phyloP scores from a whole-genome alignment of 805 yeast species.

The Zygosaccharomyces lentus region DNA sequence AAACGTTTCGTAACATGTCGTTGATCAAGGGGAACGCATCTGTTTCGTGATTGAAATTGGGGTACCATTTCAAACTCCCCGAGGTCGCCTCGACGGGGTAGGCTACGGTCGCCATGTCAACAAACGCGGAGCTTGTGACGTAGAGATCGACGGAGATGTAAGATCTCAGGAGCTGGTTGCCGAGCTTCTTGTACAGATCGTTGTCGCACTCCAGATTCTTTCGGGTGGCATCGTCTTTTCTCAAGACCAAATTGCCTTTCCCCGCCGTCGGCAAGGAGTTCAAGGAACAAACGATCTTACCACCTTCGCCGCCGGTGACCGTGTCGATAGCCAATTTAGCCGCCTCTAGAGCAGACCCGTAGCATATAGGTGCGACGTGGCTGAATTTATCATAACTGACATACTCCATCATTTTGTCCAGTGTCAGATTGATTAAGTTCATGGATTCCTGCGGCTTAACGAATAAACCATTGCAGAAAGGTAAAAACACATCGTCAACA shows the following conservation, averaged over 20 bases:
- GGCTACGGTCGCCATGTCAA: conserved; percentile 74
- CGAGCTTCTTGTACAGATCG: conserved; percentile 57
- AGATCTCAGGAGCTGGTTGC: conserved; percentile 48
- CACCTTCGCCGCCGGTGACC: conserved; percentile 60
- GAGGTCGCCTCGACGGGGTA: conserved; percentile 62
- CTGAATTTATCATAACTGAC: conserved; percentile 31
- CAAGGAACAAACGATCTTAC: conserved; percentile 69
- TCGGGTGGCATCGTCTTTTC: conserved; percentile 42
- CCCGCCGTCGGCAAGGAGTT: conserved; percentile 76
- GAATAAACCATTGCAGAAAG: conserved; percentile 70
- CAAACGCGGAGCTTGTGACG: conserved; percentile 57
- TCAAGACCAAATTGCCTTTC: conserved; percentile 58
- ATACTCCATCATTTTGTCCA: conserved; percentile 44
- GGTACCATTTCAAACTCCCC: conserved; percentile 63
- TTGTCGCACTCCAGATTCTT: conserved; percentile 55
- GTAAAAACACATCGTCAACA: conserved; percentile 58
- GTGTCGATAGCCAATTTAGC: conserved; percentile 57
- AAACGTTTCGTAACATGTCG: conserved; percentile 52
- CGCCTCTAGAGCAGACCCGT: conserved; percentile 71
- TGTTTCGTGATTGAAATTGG: conserved; percentile 58
- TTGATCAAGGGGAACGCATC: conserved; percentile 66
- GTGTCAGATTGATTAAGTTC: conserved; percentile 59
- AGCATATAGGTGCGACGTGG: conserved; percentile 54
- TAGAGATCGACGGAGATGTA: conserved; percentile 77
- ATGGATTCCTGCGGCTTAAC: conserved; percentile 71